Evolutionary conservation across 164 flowering plant genomes (phyloP).

Genomic region (Euptelea pleiosperma): DNA sequence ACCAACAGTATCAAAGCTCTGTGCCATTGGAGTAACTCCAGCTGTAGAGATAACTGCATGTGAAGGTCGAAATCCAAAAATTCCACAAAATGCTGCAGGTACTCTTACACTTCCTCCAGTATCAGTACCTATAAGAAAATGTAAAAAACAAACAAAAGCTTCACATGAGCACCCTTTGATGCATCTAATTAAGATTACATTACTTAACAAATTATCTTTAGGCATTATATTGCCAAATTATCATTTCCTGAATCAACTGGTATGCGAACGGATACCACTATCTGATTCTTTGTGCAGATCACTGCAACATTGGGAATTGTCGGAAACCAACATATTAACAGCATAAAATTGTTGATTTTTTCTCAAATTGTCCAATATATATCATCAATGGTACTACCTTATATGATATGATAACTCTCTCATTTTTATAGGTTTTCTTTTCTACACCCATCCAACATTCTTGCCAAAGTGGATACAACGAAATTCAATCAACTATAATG

Average conservation of each 20-base stretch:
- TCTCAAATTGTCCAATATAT: too few species aligned
- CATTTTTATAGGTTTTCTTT: too few species aligned
- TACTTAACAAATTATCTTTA: too few species aligned
- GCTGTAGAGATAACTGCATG: conserved; percentile 60
- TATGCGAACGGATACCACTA: background rate
- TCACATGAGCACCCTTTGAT: background rate
- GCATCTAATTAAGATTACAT: background rate
- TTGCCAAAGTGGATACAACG: too few species aligned
- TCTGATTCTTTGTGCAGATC: background rate
- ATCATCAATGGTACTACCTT: too few species aligned
- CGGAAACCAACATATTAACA: too few species aligned
- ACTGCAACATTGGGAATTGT: too few species aligned
- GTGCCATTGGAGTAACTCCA: conserved; percentile 89
- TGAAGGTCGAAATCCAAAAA: conserved; percentile 88
- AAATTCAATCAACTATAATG: too few species aligned
- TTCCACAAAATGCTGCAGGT: conserved; percentile 88
- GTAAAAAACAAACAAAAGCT: background rate
- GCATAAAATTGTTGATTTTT: too few species aligned
- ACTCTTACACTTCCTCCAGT: conserved; percentile 93
- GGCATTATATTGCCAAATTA: too few species aligned
- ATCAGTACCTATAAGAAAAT: conserved; percentile 66
- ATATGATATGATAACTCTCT: too few species aligned
- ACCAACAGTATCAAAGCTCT: conserved; percentile 96
- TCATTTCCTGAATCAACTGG: background rate
- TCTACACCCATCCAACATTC: too few species aligned